Base-by-base conservation (phyloP, 208 protist species). In the Trypanosoma grayi region DNA sequence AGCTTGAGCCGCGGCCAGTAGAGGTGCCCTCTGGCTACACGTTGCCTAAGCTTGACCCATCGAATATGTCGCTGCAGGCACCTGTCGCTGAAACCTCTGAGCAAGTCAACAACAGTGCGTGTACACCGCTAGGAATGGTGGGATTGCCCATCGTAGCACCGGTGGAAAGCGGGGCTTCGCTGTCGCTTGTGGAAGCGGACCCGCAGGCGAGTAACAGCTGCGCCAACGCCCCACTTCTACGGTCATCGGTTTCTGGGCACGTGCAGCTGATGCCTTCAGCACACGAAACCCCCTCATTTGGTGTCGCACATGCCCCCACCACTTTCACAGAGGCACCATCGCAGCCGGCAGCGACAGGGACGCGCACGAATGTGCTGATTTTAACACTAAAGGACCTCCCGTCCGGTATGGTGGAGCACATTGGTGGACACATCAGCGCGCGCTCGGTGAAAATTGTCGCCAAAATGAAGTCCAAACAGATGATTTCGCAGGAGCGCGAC, bases 401-500 rank as follows among this genome's bases (percentile, higher is more conserved):
- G 0, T 85, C 75, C 0, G 83, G 86, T 0, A 68, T 69, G 24
- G 75, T 96, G 10, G 71, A 85, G 52, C 85, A 90, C 72, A 85
- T 96, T 66, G 87, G 87, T 43, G 90, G 90, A 27, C 79, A 91
- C 68, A 85, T 96, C 48, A 92, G 83, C 50, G 84, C 87, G 8
- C 79, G 85, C 44, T 94, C 87, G 4, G 87, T 96, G 36, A 96
- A 96, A 70, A 87, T 96, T 52, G 79, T 94, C 11, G 85, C 85
- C 22, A 79, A 87, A 39, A 65, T 86, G 37, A 93, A 94, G 77
- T 92, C 79, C 18, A 83, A 85, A 45, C 79, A 84, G 60, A 75
- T 87, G 40, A 87, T 97, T 33, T 84, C 82, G 30, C 88, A 94
- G 60, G 86, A 96, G 60, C 81, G 87, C 28, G 93, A 97, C 54